Percentiles rank a stretch among this genome's conserved stretches.
These are phyloP conservation scores for Boletus sp. DNA, from an alignment of 768 basidiomycete genomes.

Conservation along the genomic window DNA sequence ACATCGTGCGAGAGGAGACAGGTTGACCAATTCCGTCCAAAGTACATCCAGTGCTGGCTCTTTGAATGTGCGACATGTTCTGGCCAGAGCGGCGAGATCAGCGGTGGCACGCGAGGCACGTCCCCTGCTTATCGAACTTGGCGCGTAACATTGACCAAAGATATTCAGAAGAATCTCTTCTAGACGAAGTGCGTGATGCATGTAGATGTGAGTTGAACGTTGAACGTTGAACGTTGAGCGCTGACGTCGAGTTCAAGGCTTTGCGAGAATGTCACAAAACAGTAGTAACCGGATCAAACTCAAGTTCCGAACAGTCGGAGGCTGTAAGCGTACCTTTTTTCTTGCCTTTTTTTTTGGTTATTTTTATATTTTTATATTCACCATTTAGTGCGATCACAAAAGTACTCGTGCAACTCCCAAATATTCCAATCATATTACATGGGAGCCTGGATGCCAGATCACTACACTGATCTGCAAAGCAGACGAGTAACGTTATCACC, in stretches of 20 bases:
- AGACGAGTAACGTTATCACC: no score
- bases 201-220: neutral
- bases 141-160: conserved; percentile 11
- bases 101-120: neutral
- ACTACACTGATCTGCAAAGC: no score
- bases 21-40: conserved; percentile 13
- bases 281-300: no score
- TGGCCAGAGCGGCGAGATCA: conserved; percentile 15
- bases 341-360: no score
- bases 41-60: conserved; percentile 19
- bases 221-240: no score
- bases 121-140: neutral
- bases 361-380: no score
- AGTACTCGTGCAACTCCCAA: no score
- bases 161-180: conserved; percentile 12
- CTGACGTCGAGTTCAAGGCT: neutral
- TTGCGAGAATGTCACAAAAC: neutral
- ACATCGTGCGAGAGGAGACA: conserved; percentile 14
- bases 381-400: no score
- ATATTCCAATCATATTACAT: no score
- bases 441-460: no score
- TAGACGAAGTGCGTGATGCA: conserved; percentile 6
- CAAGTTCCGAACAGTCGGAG: no score
- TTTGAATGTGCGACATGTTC: conserved; percentile 17
- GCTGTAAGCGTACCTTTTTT: no score